These are phyloP conservation scores for button mushroom (Agaricus bisporus) DNA, from an alignment of 768 basidiomycete species.

Conservation along the genomic window DNA sequence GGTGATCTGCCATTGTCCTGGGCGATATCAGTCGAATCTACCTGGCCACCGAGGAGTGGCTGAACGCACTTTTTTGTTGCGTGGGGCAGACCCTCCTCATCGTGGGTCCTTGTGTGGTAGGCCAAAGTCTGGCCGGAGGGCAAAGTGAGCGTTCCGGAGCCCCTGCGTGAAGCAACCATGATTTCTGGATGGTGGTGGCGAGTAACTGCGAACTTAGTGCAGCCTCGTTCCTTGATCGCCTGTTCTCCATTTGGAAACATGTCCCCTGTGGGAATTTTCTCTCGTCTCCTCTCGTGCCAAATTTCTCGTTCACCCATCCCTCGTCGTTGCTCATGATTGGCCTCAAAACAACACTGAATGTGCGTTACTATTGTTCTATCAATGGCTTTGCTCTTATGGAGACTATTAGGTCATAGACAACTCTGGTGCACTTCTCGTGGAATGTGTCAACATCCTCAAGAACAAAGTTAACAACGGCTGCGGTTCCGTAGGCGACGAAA, in stretches of 20 bases:
- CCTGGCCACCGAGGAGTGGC: constrained; percentile 4
- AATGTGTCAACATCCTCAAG: constrained; percentile 95
- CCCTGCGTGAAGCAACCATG: constrained; percentile 71
- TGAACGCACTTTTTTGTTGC: constrained; percentile 80
- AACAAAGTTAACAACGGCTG: constrained; percentile 94
- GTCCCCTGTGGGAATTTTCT: constrained; percentile 20
- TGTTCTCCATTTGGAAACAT: constrained; percentile 8
- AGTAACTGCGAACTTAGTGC: background rate
- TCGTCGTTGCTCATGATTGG: constrained; percentile 68
- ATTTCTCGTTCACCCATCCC: constrained; percentile 10
- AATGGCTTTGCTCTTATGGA: background rate
- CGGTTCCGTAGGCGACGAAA: constrained; percentile 91
- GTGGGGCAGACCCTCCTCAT: constrained; percentile 84
- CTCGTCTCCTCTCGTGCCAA: constrained; percentile 7
- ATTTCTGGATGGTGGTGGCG: constrained; percentile 14
- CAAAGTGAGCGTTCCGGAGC: constrained; percentile 68
- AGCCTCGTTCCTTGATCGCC: constrained; percentile 4
- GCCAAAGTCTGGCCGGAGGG: constrained; percentile 76
- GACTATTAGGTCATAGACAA: constrained; percentile 84
- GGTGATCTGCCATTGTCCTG: constrained; percentile 91
- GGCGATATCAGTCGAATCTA: constrained; percentile 11
- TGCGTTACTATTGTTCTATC: constrained; percentile 25
- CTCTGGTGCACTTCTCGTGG: constrained; percentile 88
- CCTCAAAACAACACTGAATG: constrained; percentile 88
- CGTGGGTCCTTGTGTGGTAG: constrained; percentile 83